Conservation (phyloP, 352 stramenopile species). For the Pythium coloratum region DNA sequence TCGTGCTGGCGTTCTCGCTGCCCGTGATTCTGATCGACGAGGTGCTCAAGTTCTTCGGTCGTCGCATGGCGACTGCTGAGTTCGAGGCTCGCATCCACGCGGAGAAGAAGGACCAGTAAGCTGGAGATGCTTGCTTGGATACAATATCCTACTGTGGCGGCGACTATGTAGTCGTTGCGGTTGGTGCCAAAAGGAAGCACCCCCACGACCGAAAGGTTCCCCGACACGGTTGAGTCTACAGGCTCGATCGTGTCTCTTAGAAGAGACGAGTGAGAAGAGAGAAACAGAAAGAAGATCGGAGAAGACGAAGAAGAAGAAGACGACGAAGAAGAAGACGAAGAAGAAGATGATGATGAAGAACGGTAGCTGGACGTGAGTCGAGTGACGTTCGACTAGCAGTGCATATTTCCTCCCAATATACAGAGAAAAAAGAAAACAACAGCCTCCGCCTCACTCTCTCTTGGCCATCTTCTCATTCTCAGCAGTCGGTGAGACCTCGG, state of each 20-base stretch:
- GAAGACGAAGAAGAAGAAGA: background rate
- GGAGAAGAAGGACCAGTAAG: slow-evolving; percentile 59
- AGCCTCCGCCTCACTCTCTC: background rate
- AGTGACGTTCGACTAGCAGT: background rate
- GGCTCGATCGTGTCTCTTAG: slow-evolving; percentile 22
- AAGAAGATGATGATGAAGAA: background rate
- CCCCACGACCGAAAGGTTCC: background rate
- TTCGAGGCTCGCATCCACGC: slow-evolving; percentile 57
- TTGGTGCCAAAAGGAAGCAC: slow-evolving; percentile 23
- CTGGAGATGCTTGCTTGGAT: background rate
- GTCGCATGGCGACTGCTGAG: slow-evolving; percentile 74
- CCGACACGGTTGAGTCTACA: background rate
- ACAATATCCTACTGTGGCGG: background rate
- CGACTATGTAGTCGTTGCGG: background rate
- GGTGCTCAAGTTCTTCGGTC: slow-evolving; percentile 92
- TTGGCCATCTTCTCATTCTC: background rate
- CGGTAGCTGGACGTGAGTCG: background rate
- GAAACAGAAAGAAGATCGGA: background rate
- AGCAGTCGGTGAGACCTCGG: slow-evolving; percentile 5
- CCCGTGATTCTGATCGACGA: slow-evolving; percentile 95
- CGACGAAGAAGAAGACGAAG: too few relatives aligned
- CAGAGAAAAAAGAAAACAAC: slow-evolving; percentile 1
- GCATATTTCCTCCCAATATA: slow-evolving; percentile 6
- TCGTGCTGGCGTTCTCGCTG: slow-evolving; percentile 92
- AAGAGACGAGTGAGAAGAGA: background rate